phyloP scores from a whole-genome alignment of 768 basidiomycete genomes.

The Leccinum boreale region DNA sequence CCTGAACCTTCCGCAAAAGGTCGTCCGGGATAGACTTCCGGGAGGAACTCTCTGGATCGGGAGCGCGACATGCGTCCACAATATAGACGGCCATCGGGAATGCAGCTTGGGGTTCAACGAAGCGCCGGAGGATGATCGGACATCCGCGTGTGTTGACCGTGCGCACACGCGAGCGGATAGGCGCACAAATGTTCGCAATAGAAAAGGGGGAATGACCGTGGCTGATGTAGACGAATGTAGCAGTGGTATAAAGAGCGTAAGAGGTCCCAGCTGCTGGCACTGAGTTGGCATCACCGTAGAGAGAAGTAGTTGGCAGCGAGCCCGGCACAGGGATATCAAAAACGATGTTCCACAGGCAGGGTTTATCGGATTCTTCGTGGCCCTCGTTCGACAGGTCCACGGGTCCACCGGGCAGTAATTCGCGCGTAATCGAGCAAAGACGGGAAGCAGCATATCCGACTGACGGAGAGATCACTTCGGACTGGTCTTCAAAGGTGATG shows the following conservation, averaged over 20 bases:
- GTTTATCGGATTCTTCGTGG: constrained; percentile 51
- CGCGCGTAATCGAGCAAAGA: constrained; percentile 62
- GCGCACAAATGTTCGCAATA: constrained; percentile 52
- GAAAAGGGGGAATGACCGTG: constrained; percentile 43
- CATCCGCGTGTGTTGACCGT: constrained; percentile 38
- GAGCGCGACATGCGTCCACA: constrained; percentile 37
- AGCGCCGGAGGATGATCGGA: constrained; percentile 52
- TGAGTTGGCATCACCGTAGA: constrained; percentile 38
- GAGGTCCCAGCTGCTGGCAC: constrained; percentile 52
- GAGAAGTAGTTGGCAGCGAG: constrained; percentile 73
- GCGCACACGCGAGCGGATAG: constrained; percentile 47
- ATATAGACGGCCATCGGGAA: constrained; percentile 41
- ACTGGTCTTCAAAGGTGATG: constrained; percentile 83
- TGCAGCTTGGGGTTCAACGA: constrained; percentile 41
- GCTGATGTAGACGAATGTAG: constrained; percentile 50
- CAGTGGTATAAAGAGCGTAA: constrained; percentile 67
- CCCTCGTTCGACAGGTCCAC: constrained; percentile 65
- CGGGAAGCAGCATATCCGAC: constrained; percentile 69
- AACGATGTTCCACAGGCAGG: constrained; percentile 67
- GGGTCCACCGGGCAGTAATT: constrained; percentile 47
- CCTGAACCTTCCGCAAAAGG: constrained; percentile 59
- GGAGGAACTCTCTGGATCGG: constrained; percentile 10
- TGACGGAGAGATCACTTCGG: constrained; percentile 62
- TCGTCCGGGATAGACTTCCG: constrained; percentile 45
- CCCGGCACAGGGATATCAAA: constrained; percentile 87